A percentile compares a stretch with the other conserved stretches of the same genome.
phyloP scores from a whole-genome alignment of 768 basidiomycete genomes.

The Panellus pusillus region DNA sequence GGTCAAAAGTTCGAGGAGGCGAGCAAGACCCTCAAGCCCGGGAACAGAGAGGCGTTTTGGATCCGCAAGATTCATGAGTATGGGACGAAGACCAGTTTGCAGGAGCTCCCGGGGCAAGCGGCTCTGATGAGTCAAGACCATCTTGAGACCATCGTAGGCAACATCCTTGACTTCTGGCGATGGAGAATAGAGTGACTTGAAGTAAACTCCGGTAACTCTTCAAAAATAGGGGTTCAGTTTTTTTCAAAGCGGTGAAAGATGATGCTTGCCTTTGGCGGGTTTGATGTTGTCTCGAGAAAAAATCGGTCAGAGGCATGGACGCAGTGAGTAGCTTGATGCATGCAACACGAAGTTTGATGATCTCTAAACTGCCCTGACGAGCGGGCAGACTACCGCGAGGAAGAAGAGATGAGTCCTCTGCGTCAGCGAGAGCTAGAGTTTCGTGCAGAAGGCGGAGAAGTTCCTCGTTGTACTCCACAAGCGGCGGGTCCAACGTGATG shows the following conservation, averaged over 20 bases:
- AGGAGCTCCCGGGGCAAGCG: slow-evolving; percentile 93
- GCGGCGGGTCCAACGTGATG: slow-evolving; percentile 82
- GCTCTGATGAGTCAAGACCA: slow-evolving; percentile 86
- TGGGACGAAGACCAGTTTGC: slow-evolving; percentile 93
- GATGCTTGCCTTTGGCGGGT: slow-evolving; percentile 78
- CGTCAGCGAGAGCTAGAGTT: slow-evolving; percentile 92
- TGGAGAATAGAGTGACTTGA: slow-evolving; percentile 95
- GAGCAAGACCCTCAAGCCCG: slow-evolving; percentile 90
- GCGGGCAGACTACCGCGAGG: slow-evolving; percentile 58
- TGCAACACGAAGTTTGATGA: slow-evolving; percentile 88
- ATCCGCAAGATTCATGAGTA: slow-evolving; percentile 97
- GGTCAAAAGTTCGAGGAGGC: slow-evolving; percentile 89
- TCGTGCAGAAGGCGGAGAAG: slow-evolving; percentile 89
- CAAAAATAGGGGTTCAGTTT: slow-evolving; percentile 1
- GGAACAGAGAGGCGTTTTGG: slow-evolving; percentile 91
- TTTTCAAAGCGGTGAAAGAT: neutral
- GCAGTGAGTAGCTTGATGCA: slow-evolving; percentile 93
- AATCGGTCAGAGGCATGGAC: slow-evolving; percentile 92
- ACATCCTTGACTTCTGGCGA: slow-evolving; percentile 92
- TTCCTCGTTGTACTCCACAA: slow-evolving; percentile 91
- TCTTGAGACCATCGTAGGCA: slow-evolving; percentile 88
- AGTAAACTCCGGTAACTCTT: slow-evolving; percentile 94
- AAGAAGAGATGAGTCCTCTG: slow-evolving; percentile 83
- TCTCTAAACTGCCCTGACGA: slow-evolving; percentile 76
- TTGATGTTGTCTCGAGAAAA: slow-evolving; percentile 80